Conservation (phyloP, 352 stramenopile genomes). For the Globisporangium solare region DNA sequence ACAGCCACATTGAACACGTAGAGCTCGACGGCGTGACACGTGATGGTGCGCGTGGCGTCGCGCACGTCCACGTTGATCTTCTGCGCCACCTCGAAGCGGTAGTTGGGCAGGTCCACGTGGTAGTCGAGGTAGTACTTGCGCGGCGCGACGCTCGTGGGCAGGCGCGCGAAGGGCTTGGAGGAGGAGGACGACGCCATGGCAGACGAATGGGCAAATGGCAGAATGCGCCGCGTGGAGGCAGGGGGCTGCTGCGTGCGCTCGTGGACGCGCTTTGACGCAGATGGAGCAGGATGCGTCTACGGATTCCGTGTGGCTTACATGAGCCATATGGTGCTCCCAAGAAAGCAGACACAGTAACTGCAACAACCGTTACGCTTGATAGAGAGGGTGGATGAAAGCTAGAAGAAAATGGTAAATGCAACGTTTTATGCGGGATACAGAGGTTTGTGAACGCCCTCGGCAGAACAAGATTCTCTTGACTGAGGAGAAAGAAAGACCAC, state of each 20-base stretch:
- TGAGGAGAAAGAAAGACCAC: neutral
- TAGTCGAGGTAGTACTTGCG: slow-evolving; percentile 81
- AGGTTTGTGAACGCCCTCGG: no score
- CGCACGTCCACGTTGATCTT: slow-evolving; percentile 54
- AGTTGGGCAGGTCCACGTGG: slow-evolving; percentile 61
- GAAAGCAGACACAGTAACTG: no score
- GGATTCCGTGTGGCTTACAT: neutral
- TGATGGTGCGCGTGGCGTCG: slow-evolving; percentile 75
- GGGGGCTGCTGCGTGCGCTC: neutral
- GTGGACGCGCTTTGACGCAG: no score
- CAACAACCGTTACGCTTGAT: neutral
- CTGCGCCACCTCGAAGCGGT: slow-evolving; percentile 65
- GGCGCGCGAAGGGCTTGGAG: slow-evolving; percentile 54
- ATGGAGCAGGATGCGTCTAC: neutral
- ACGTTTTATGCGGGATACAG: no score
- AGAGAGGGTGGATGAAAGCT: no score
- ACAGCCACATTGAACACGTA: slow-evolving; percentile 70
- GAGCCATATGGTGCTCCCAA: neutral
- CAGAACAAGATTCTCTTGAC: slow-evolving; percentile 8
- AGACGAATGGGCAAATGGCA: no score
- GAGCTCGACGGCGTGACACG: slow-evolving; percentile 93
- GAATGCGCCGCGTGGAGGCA: no score
- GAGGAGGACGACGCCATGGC: slow-evolving; percentile 3
- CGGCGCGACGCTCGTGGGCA: slow-evolving; percentile 54
- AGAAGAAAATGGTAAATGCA: no score